Conservation (phyloP, 208 protist species). For the Trypanosoma scelopori region DNA sequence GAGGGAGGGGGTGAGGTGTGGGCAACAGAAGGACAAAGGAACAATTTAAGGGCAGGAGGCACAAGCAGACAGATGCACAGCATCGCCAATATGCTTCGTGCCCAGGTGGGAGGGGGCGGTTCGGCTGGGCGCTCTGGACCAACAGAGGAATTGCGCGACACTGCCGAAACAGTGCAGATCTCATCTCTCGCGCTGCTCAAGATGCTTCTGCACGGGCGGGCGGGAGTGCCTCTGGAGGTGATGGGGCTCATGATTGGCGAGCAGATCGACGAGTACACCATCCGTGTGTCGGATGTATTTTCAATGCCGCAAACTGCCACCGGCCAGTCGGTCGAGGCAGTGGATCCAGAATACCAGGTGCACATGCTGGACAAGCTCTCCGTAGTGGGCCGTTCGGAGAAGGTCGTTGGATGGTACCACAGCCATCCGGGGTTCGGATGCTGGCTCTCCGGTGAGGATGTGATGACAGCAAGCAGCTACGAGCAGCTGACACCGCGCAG, state of each 20-base stretch:
- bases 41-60: not conserved
- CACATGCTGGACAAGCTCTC: slow-evolving; percentile 99
- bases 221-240: slow-evolving; percentile 99
- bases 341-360: slow-evolving; percentile 99
- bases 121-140: slow-evolving; percentile 17
- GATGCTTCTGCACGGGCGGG: slow-evolving; percentile 99
- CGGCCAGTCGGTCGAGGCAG: slow-evolving; percentile 98
- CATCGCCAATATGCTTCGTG: slow-evolving; percentile 18
- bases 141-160: slow-evolving; percentile 91
- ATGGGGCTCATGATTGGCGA: slow-evolving; percentile 99
- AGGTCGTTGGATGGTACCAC: slow-evolving; percentile 99
- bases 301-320: slow-evolving; percentile 99
- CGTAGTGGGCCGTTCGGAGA: slow-evolving; percentile 97
- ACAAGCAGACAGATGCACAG: slow-evolving; percentile 13
- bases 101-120: not conserved
- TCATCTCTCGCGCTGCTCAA: slow-evolving; percentile 99
- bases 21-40: slow-evolving; percentile 2
- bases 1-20: too few relatives aligned
- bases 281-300: slow-evolving; percentile 98
- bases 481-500: slow-evolving; percentile 97
- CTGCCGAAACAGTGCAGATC: slow-evolving; percentile 99
- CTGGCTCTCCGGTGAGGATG: slow-evolving; percentile 99
- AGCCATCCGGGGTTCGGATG: slow-evolving; percentile 99
- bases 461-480: slow-evolving; percentile 98
- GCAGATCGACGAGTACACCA: slow-evolving; percentile 99